Conservation (phyloP, 176 grass and related monocot genomes). For the Leersia perrieri region DNA sequence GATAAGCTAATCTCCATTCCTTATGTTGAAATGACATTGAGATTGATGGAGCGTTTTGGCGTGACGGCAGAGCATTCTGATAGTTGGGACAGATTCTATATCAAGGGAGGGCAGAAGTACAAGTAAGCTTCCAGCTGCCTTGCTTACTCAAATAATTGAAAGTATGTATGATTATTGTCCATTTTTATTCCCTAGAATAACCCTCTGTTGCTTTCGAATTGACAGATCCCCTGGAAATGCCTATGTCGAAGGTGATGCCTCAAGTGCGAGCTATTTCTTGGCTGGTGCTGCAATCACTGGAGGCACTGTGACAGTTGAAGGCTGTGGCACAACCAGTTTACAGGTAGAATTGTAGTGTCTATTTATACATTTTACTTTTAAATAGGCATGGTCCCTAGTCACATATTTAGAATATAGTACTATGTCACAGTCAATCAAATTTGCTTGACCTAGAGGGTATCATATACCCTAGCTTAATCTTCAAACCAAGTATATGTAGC, state of each 20-base stretch:
- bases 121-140: slow-evolving; percentile 45
- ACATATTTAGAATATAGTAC: background rate
- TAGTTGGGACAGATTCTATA: slow-evolving; percentile 91
- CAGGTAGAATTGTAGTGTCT: slow-evolving; percentile 46
- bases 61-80: slow-evolving; percentile 83
- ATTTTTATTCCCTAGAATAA: slow-evolving; percentile 11
- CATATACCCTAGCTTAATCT: background rate
- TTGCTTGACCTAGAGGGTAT: background rate
- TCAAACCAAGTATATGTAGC: background rate
- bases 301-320: slow-evolving; percentile 91
- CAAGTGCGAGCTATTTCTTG: slow-evolving; percentile 98
- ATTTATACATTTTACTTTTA: background rate
- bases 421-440: background rate
- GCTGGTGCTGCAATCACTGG: slow-evolving; percentile 97
- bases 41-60: slow-evolving; percentile 92
- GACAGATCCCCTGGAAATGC: slow-evolving; percentile 79
- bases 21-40: slow-evolving; percentile 98
- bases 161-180: background rate
- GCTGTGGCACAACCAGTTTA: slow-evolving; percentile 89
- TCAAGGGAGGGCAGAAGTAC: slow-evolving; percentile 94
- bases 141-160: background rate
- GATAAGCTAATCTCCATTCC: slow-evolving; percentile 98
- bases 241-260: slow-evolving; percentile 99
- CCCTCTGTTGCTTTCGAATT: background rate
- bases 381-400: background rate